These are phyloP conservation scores for Breviolum minutum DNA, from an alignment of 73 alveolate genomes.

Conservation along the genomic window DNA sequence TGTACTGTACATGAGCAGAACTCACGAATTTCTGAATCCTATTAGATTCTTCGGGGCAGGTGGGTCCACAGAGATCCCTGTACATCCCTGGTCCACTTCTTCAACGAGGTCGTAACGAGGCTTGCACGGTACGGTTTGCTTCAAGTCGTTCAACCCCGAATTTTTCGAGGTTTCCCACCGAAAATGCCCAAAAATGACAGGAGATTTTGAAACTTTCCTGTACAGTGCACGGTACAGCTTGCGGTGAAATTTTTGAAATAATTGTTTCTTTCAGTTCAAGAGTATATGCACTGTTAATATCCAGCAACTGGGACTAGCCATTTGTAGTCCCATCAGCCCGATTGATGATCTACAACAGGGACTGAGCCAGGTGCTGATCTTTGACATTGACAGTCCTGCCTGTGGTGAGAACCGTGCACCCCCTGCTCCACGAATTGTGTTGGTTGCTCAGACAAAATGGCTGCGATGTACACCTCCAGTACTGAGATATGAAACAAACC, in stretches of 20 bases:
- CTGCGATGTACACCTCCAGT: too few species aligned
- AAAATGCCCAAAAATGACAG: too few species aligned
- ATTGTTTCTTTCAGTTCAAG: too few species aligned
- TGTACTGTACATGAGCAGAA: too few species aligned
- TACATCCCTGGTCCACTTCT: conserved; percentile 57
- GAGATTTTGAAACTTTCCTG: too few species aligned
- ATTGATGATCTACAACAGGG: too few species aligned
- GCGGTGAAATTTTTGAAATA: background rate
- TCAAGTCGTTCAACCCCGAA: background rate
- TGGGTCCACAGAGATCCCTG: conserved; percentile 75
- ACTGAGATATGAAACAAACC: too few species aligned
- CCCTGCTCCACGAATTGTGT: conserved; percentile 78
- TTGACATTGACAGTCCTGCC: conserved; percentile 89
- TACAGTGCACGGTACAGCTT: background rate
- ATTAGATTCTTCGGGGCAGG: background rate
- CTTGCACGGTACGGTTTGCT: background rate
- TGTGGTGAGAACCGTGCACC: conserved; percentile 1
- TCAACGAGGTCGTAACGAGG: conserved; percentile 77
- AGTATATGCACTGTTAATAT: too few species aligned
- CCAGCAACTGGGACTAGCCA: too few species aligned
- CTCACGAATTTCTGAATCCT: too few species aligned
- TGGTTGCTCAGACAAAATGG: background rate
- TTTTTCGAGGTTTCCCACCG: too few species aligned
- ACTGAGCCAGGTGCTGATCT: conserved; percentile 24
- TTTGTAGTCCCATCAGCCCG: too few species aligned